Conservation (phyloP, 495 filamentous ascomycete genomes). For the Podospora conica region DNA sequence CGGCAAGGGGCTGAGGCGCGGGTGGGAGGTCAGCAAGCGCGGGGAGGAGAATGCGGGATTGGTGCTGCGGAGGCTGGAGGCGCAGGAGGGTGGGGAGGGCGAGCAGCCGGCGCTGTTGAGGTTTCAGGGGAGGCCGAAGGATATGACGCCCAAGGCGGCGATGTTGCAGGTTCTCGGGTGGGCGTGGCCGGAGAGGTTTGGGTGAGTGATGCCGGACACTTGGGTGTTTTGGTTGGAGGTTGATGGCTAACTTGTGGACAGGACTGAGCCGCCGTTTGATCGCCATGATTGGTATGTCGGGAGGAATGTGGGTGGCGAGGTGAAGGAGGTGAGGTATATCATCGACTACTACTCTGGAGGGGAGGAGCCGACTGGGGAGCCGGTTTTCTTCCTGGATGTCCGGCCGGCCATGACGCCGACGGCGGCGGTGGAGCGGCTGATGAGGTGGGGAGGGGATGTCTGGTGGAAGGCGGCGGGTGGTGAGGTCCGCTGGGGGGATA, state of each 20-base stretch:
- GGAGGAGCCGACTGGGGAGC: conserved; percentile 82
- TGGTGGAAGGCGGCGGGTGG: conserved; percentile 87
- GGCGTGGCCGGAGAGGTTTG: conserved; percentile 73
- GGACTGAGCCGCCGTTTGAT: conserved; percentile 85
- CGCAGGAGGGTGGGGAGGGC: conserved; percentile 25
- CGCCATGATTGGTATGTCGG: conserved; percentile 95
- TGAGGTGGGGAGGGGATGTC: conserved; percentile 87
- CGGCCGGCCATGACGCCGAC: conserved; percentile 86
- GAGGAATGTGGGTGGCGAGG: conserved; percentile 52
- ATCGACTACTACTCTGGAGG: conserved; percentile 95
- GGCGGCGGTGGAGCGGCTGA: conserved; percentile 70
- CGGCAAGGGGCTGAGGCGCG: conserved; percentile 57
- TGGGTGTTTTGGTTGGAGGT: neutral
- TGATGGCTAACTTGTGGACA: conserved; percentile 28
- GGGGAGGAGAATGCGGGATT: conserved; percentile 55
- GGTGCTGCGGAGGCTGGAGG: conserved; percentile 30
- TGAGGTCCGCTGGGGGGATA: conserved; percentile 40
- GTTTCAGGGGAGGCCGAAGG: conserved; percentile 82
- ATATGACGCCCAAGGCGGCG: conserved; percentile 83
- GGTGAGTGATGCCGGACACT: conserved; percentile 41
- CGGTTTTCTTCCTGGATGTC: conserved; percentile 97
- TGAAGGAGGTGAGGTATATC: conserved; percentile 81
- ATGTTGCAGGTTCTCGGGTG: conserved; percentile 71
- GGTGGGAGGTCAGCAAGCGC: conserved; percentile 66
- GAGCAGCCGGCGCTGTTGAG: conserved; percentile 64